Conservation (phyloP, 768 basidiomycete genomes). For the Gloeopeniophorella convolvens region DNA sequence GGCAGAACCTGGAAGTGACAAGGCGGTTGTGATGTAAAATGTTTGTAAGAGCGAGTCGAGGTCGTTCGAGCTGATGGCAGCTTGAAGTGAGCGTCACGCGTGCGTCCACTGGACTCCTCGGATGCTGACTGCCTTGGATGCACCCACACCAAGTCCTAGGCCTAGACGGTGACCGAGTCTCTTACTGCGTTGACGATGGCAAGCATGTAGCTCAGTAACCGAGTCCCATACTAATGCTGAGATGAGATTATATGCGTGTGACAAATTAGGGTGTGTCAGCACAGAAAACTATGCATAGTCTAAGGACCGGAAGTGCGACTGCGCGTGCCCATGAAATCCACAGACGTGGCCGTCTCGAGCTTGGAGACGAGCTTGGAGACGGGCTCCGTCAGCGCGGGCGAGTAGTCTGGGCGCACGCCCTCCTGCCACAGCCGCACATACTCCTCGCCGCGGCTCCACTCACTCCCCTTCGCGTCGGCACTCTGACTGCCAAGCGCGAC, state of each 20-base stretch:
- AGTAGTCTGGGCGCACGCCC: constrained; percentile 61
- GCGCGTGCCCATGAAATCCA: constrained; percentile 8
- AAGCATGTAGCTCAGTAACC: too few species aligned
- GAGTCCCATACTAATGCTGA: too few species aligned
- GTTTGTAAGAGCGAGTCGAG: too few species aligned
- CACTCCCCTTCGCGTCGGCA: constrained; percentile 27
- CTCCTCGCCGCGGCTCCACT: constrained; percentile 70
- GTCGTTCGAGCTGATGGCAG: too few species aligned
- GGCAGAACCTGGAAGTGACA: too few species aligned
- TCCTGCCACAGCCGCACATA: constrained; percentile 70
- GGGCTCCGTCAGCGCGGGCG: constrained; percentile 43
- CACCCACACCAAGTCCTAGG: too few species aligned
- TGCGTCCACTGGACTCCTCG: too few species aligned
- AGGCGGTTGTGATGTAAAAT: too few species aligned
- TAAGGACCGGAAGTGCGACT: not conserved
- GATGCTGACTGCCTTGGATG: too few species aligned
- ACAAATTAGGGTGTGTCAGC: not conserved
- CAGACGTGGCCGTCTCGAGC: not conserved
- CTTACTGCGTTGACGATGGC: too few species aligned
- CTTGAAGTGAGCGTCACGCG: too few species aligned
- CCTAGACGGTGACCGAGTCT: too few species aligned
- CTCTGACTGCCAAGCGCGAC: constrained; percentile 22
- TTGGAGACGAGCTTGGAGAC: not conserved
- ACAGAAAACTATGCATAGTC: not conserved
- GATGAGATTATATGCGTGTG: not conserved